Base-by-base conservation (phyloP, 208 protist genomes). In the Naegleria fowleri region DNA sequence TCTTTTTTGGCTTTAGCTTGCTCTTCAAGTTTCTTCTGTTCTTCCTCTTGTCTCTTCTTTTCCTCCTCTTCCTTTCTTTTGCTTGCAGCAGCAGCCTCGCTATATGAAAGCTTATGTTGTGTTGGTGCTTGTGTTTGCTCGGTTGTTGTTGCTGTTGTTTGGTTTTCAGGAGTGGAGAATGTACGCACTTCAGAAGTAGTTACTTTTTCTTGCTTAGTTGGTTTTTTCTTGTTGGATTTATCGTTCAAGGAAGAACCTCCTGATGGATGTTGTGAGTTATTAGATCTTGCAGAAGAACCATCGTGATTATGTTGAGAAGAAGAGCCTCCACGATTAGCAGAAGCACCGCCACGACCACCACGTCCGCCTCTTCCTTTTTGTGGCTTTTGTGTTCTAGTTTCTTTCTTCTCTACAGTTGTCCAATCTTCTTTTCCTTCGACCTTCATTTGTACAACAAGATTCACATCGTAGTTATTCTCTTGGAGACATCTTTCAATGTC, bases 41-140 rank as follows among this genome's bases (percentile, higher is more conserved):
- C 67, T 9, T 36, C 16, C 0, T 79, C 67, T 36, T 36, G 19
- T 33, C n/a, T 29, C 29, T 79, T 79, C 67, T 79, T 79, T 25
- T 79, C 67, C 36, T 79, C 67, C 6, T 79, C 67, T 79, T 79
- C 67, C 29, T 79, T 79, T 79, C 25, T 79, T 79, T 79, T 79
- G 9, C 7, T 36, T 13, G 29, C 16, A 36, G 67, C 67, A 36
- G 67, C 67, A 79, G 67, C 67, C 36, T 79, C 67, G 9, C 67
- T 79, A 9, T 79, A 79, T 36, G 67, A 79, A 79, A 79, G 67
- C 7, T 36, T 33, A 11, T 29, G 13, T 25, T 25, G 25, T 36
- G 13, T 25, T 36, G 7, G 16, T 79, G 67, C 25, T 79, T 79
- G 67, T 13, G 67, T 79, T 79, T 79, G 67, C 36, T 79, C 6